Conservation (phyloP, 1,139 yeast genomes). For the Keqinozyma sinolaborantium region DNA sequence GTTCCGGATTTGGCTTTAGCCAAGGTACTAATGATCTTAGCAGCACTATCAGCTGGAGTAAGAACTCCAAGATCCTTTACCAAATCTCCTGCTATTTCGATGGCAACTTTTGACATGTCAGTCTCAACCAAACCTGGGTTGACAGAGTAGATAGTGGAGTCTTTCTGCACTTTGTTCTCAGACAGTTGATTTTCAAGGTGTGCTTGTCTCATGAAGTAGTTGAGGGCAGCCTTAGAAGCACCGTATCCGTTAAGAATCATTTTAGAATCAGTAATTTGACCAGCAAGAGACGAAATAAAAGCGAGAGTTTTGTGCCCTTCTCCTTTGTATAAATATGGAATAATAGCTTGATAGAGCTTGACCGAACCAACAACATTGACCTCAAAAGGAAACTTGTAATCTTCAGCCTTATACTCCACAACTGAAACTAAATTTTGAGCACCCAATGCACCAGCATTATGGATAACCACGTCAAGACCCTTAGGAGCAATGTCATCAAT, state of each 20-base stretch:
- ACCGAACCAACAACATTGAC: conserved; percentile 29
- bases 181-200: conserved; percentile 1
- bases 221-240: conserved; percentile 6
- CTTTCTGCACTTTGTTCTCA: not conserved
- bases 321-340: conserved; percentile 19
- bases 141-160: conserved; percentile 1
- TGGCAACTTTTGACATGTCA: not conserved
- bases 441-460: conserved; percentile 14
- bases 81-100: not conserved
- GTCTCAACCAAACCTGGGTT: not conserved
- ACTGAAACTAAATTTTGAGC: conserved; percentile 1
- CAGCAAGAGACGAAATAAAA: conserved; percentile 21
- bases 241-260: conserved; percentile 8
- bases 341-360: conserved; percentile 19
- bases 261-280: conserved; percentile 13
- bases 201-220: conserved; percentile 5
- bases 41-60: conserved; percentile 2
- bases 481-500: conserved; percentile 9
- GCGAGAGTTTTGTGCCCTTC: conserved; percentile 16
- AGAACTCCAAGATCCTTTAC: conserved; percentile 1
- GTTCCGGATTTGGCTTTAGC: not conserved
- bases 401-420: conserved; percentile 7
- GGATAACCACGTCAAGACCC: conserved; percentile 14
- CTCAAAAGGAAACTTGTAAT: conserved; percentile 17
- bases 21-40: conserved; percentile 2